phyloP scores from a whole-genome alignment of 2,329 filamentous ascomycete species.

The Pseudogymnoascus sp. region DNA sequence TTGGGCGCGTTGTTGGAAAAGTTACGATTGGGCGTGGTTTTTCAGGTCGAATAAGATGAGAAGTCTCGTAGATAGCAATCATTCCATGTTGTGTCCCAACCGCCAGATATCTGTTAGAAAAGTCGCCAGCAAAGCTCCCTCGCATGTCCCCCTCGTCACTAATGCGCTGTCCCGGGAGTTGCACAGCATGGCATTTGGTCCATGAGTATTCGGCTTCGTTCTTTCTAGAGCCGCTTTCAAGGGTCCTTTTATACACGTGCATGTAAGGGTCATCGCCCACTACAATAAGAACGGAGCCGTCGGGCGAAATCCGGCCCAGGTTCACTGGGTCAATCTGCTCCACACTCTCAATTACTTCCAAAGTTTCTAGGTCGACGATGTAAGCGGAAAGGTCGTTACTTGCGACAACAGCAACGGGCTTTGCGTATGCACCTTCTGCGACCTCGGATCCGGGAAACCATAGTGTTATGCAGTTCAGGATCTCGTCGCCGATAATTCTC shows the following conservation, averaged over 20 bases:
- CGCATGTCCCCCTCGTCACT: constrained; percentile 46
- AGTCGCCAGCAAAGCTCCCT: constrained; percentile 70
- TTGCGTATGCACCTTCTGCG: constrained; percentile 35
- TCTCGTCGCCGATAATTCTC: constrained; percentile 47
- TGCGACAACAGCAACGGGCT: constrained; percentile 60
- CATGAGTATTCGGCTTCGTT: constrained; percentile 35
- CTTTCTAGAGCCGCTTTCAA: constrained; percentile 16
- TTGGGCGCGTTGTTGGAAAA: constrained; percentile 69
- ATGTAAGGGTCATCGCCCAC: constrained; percentile 82
- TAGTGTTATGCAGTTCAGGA: constrained; percentile 59
- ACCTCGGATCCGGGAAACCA: constrained; percentile 40
- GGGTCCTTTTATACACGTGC: constrained; percentile 63
- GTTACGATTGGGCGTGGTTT: constrained; percentile 60
- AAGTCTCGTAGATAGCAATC: constrained; percentile 64
- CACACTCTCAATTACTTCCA: constrained; percentile 60
- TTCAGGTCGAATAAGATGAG: constrained; percentile 35
- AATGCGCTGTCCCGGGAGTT: constrained; percentile 49
- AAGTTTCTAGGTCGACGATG: constrained; percentile 66
- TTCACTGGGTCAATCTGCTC: constrained; percentile 82
- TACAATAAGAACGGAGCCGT: constrained; percentile 70
- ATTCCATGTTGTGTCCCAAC: constrained; percentile 73
- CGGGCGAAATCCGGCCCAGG: constrained; percentile 84
- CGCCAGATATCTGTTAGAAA: constrained; percentile 64
- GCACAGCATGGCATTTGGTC: constrained; percentile 41
- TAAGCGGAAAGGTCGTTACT: constrained; percentile 91